A percentile compares a stretch with the other conserved stretches of the same genome.
These are phyloP conservation scores for Phytopythium litorale DNA, from an alignment of 352 stramenopile genomes.

Conservation along the genomic window DNA sequence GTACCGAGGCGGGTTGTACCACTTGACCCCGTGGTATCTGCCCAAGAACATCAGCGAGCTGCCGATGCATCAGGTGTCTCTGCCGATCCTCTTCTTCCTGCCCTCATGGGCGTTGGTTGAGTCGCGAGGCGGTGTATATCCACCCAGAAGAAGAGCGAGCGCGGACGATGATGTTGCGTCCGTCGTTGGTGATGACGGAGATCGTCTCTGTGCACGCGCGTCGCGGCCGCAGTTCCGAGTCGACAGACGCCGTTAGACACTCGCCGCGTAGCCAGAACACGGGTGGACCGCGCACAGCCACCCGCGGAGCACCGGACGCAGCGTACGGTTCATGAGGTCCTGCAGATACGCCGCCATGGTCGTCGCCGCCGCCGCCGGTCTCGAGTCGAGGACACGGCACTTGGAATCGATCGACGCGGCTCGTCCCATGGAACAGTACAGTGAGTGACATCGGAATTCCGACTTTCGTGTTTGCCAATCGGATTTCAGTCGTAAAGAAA, in stretches of 20 bases:
- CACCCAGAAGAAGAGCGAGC: not conserved
- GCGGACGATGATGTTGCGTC: conserved; percentile 91
- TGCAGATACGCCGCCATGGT: conserved; percentile 81
- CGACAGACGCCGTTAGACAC: not conserved
- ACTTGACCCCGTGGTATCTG: conserved; percentile 14
- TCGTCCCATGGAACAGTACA: too few species aligned
- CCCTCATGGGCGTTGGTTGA: conserved; percentile 25
- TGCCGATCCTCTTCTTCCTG: conserved; percentile 17
- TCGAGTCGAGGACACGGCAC: not conserved
- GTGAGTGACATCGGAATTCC: too few species aligned
- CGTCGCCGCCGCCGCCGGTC: conserved; percentile 7
- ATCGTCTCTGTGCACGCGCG: conserved; percentile 61
- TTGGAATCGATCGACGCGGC: too few species aligned
- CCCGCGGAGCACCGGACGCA: not conserved
- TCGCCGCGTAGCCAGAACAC: not conserved
- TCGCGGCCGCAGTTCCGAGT: not conserved
- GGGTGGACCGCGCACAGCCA: not conserved
- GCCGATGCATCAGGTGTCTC: conserved; percentile 12
- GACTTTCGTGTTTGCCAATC: too few species aligned
- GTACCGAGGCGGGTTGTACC: conserved; percentile 16
- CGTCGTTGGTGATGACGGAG: conserved; percentile 93
- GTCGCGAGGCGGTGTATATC: too few species aligned
- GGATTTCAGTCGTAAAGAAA: too few species aligned
- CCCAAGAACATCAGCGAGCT: conserved; percentile 32
- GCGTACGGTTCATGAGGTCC: conserved; percentile 79